Percentiles rank a stretch among this genome's conserved stretches.
phyloP scores from a whole-genome alignment of 305 asterid species.

The Withania somnifera region DNA sequence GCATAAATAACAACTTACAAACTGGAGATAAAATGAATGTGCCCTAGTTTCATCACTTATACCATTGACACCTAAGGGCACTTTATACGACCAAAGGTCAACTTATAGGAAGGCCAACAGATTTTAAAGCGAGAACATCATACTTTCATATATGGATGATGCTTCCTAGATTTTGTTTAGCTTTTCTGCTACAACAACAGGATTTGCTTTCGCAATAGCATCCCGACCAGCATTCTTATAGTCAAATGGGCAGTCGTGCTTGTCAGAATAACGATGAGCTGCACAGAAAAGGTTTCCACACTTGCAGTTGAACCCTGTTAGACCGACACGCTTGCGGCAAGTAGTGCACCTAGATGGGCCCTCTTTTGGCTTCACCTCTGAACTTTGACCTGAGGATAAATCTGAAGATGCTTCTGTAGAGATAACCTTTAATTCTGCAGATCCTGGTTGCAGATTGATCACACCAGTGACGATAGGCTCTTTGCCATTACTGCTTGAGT shows the following conservation, averaged over 20 bases:
- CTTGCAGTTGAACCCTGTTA: constrained; percentile 11
- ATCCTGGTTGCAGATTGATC: not conserved
- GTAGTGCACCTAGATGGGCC: constrained; percentile 15
- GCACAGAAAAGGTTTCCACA: constrained; percentile 13
- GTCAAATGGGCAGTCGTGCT: constrained; percentile 12
- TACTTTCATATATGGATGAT: not conserved
- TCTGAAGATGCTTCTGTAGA: constrained; percentile 5
- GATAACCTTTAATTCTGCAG: constrained; percentile 2
- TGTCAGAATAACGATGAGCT: constrained; percentile 12
- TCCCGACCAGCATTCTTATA: constrained; percentile 10
- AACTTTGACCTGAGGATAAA: constrained; percentile 3
- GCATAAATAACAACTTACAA: constrained; percentile 5
- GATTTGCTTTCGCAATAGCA: constrained; percentile 15
- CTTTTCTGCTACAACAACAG: constrained; percentile 8
- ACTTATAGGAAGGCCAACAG: constrained; percentile 1
- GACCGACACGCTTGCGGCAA: constrained; percentile 9
- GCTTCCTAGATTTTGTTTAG: constrained; percentile 11
- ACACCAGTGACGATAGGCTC: not conserved
- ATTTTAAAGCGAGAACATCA: constrained; percentile 3
- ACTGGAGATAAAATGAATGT: constrained; percentile 3
- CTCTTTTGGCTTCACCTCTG: constrained; percentile 8
- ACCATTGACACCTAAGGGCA: constrained; percentile 1
- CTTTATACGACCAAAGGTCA: not conserved
- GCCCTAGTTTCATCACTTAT: not conserved
- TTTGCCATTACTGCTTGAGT: constrained; percentile 1